Conservation (phyloP, 164 flowering plant genomes). For the Platanus orientalis region DNA sequence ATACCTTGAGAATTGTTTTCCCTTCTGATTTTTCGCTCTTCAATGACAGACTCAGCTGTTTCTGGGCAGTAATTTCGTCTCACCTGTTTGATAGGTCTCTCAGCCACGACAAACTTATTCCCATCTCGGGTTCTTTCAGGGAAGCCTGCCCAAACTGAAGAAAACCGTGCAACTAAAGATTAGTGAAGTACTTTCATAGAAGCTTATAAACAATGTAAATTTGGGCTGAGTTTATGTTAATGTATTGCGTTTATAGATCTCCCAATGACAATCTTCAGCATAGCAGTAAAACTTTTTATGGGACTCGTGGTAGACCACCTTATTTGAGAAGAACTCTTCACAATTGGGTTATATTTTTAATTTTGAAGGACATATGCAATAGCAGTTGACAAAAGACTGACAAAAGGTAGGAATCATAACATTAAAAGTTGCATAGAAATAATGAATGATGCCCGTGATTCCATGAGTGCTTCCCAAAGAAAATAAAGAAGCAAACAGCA, state of each 20-base stretch:
- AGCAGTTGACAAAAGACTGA: too few relatives aligned
- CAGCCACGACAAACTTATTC: conserved; percentile 81
- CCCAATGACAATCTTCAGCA: too few relatives aligned
- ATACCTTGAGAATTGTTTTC: conserved; percentile 58
- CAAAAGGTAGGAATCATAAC: too few relatives aligned
- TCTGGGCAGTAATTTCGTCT: conserved; percentile 57
- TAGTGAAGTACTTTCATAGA: background rate
- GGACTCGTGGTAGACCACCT: too few relatives aligned
- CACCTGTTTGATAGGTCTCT: conserved; percentile 57
- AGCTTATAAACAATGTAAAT: background rate
- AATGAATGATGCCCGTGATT: too few relatives aligned
- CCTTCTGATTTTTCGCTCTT: conserved; percentile 56
- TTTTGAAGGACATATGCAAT: too few relatives aligned
- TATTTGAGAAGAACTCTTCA: too few relatives aligned
- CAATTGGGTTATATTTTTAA: too few relatives aligned
- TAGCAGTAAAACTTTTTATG: too few relatives aligned
- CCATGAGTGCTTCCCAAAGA: too few relatives aligned
- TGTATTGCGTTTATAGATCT: background rate
- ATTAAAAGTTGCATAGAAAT: too few relatives aligned
- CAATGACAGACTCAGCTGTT: conserved; percentile 49
- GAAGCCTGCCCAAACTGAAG: conserved; percentile 96
- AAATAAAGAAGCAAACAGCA: too few relatives aligned
- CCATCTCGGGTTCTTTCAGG: conserved; percentile 82
- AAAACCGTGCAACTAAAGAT: conserved; percentile 1
- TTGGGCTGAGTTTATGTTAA: background rate